Conservation (phyloP, 1,139 yeast genomes). For the Tardiomyces depauwii region DNA sequence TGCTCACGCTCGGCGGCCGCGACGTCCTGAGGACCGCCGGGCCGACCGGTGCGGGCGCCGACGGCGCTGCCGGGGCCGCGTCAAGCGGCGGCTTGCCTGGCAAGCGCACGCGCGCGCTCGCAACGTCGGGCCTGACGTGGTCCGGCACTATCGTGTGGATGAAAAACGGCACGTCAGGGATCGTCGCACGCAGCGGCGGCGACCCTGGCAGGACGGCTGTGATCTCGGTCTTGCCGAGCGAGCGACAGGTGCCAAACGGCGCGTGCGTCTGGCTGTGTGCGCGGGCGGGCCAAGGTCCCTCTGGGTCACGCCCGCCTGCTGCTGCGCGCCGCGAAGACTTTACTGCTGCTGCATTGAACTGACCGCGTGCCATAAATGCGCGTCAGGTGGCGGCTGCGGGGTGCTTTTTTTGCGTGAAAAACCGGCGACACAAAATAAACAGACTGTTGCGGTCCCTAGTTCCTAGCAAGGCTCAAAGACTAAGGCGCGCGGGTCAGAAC, state of each 20-base stretch:
- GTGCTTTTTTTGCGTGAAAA: no score
- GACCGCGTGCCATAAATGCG: neutral
- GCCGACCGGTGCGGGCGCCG: neutral
- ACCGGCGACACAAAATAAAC: no score
- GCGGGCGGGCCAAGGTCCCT: neutral
- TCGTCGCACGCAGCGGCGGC: neutral
- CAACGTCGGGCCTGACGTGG: neutral
- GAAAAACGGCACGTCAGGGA: conserved; percentile 5
- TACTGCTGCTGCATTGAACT: neutral
- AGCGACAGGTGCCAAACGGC: neutral
- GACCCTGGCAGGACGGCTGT: neutral
- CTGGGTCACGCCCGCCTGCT: neutral
- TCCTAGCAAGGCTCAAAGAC: no score
- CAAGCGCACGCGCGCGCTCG: conserved; percentile 2
- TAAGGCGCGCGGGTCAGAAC: no score
- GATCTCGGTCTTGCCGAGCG: neutral
- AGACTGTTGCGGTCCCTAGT: no score
- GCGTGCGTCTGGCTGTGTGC: neutral
- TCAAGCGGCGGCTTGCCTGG: no score
- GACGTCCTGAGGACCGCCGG: neutral
- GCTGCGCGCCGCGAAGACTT: neutral
- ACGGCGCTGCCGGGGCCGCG: no score
- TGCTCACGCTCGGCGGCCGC: neutral
- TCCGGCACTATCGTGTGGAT: conserved; percentile 9
- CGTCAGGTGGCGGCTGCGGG: neutral